These are phyloP conservation scores for Ochetophila trinervis DNA, from an alignment of 306 rosid genomes.

Conservation along the genomic window DNA sequence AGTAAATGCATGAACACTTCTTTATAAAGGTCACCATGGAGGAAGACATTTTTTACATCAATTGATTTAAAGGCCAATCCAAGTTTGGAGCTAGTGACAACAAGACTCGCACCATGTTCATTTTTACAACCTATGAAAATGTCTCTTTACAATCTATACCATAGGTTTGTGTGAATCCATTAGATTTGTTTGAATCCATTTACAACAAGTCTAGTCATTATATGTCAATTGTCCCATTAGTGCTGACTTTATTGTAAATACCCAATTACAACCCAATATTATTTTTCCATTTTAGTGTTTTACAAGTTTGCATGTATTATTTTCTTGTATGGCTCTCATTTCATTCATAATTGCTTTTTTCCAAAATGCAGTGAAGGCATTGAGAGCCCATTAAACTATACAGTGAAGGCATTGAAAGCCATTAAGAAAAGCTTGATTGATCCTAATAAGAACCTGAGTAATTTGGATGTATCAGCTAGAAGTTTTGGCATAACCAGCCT, in stretches of 20 bases:
- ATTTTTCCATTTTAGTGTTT: neutral
- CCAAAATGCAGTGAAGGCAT: too few species aligned
- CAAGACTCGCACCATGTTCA: neutral
- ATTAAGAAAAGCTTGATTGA: constrained; percentile 59
- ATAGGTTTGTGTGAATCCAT: neutral
- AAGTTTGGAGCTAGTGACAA: neutral
- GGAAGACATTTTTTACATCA: neutral
- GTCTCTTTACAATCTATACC: neutral
- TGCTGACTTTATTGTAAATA: neutral
- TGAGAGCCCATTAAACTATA: too few species aligned
- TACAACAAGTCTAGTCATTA: neutral
- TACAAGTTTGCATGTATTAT: neutral
- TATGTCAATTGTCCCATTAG: neutral
- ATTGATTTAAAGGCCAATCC: neutral
- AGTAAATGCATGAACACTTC: neutral
- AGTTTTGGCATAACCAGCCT: constrained; percentile 33
- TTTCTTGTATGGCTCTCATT: neutral
- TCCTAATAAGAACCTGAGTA: constrained; percentile 66
- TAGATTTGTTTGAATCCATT: too few species aligned
- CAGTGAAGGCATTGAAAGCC: constrained; percentile 67
- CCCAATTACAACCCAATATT: neutral
- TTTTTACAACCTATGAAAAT: neutral
- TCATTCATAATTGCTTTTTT: too few species aligned
- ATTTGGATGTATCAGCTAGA: constrained; percentile 50
- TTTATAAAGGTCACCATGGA: neutral